Base-by-base conservation (phyloP, 768 basidiomycete genomes). In the Leucocoprinus birnbaumii region DNA sequence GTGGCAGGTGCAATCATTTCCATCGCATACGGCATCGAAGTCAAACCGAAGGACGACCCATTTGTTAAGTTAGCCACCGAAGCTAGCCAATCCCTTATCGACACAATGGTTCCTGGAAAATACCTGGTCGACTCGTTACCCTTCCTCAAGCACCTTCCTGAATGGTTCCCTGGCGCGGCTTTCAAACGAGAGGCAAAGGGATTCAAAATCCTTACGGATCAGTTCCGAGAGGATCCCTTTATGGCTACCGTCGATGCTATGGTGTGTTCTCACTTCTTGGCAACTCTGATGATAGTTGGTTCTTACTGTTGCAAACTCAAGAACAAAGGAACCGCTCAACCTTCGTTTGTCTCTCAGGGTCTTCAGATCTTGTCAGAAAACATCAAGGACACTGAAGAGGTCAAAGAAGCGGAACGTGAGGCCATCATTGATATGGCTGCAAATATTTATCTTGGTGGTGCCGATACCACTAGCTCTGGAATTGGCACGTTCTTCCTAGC, bases 391-490 rank as follows among this genome's bases (percentile, higher is more conserved):
- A 22, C 11, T 9, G 24, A 3, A 11, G 49, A 50, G 35, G 48
- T 51, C 11, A 52, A 57, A 49, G 46, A 48, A 16, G 6, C 5
- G 11, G 54, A 58, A 54, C 50, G 55, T 25, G 40, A 42, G 51
- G 19, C 50, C 50, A 13, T 53, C 45, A 45, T 51, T 43, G 16
- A 54, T 40, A 43, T 22, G 37, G 3, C 16, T 13, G 18, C 35
- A 22, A 62, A 46, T 24, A 46, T 46, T 25, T 27, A 46, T 25
- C 44, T 46, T 24, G 58, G 56, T 19, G 58, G 56, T 14, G 56
- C 56, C 11, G 58, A 62, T 21, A 62, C 61, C 4, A 58, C 59
- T 3, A 52, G 54, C 14, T 56, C 49, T 14, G 53, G 57, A 6
- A 48, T 60, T 3, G 34, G 53, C 18, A 56, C 51, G 5, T 59